Percentiles rank a stretch among this genome's conserved stretches.
Conservation (phyloP, 805 yeast species). For the Yamadazyma laniorum region DNA sequence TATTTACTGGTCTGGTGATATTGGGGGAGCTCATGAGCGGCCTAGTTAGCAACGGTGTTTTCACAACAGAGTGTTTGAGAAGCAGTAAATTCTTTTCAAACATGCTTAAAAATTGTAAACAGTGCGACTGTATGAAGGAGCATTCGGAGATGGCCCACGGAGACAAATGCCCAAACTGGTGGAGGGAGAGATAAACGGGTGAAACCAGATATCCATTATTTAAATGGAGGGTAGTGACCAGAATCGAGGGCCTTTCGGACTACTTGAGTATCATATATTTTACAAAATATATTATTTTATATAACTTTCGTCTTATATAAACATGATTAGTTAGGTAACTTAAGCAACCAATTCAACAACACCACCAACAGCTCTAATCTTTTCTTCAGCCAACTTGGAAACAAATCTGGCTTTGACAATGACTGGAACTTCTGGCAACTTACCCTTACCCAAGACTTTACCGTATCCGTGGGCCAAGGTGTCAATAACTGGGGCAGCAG, state of each 20-base stretch:
- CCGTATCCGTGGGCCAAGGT: slow-evolving; percentile 99
- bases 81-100: background rate
- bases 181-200: too few relatives aligned
- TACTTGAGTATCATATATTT: too few relatives aligned
- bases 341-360: slow-evolving; percentile 99
- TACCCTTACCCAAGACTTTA: slow-evolving; percentile 99
- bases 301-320: slow-evolving; percentile 6
- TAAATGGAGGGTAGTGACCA: too few relatives aligned
- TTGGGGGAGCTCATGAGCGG: slow-evolving; percentile 1
- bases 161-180: background rate
- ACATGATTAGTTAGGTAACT: slow-evolving; percentile 23
- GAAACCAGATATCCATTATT: too few relatives aligned
- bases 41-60: background rate
- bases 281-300: background rate
- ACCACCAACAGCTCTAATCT: slow-evolving; percentile 99
- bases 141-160: slow-evolving; percentile 1
- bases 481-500: slow-evolving; percentile 98
- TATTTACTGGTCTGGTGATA: slow-evolving; percentile 6
- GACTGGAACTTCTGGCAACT: slow-evolving; percentile 96
- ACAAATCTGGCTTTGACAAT: slow-evolving; percentile 99
- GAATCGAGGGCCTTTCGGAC: too few relatives aligned
- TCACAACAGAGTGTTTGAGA: background rate
- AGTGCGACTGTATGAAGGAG: slow-evolving; percentile 12
- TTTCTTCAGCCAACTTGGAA: slow-evolving; percentile 98
- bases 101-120: too few relatives aligned